A percentile compares a stretch with the other conserved stretches of the same genome.
Conservation (phyloP, 1,284 basidiomycete species). For the Leccinum pachyderme region DNA sequence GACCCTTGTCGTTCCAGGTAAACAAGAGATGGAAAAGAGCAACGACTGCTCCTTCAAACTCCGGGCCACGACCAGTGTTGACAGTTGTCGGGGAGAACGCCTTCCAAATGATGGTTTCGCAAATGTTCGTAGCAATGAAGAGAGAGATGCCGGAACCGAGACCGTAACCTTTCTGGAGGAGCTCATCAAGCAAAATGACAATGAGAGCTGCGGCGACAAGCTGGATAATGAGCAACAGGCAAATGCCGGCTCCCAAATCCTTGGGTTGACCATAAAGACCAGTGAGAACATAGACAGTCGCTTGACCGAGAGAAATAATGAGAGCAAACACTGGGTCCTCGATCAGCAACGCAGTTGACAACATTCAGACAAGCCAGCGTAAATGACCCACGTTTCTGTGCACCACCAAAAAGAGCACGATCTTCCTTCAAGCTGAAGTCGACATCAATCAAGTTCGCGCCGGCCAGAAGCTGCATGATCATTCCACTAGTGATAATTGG, state of each 20-base stretch:
- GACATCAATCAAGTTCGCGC: slow-evolving; percentile 96
- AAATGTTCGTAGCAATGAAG: slow-evolving; percentile 99
- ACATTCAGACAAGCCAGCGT: neutral
- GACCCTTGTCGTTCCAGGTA: slow-evolving; percentile 98
- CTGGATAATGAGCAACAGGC: slow-evolving; percentile 93
- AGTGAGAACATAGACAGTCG: slow-evolving; percentile 95
- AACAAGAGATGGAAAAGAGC: slow-evolving; percentile 97
- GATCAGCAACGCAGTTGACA: slow-evolving; percentile 1
- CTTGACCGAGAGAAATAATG: slow-evolving; percentile 94
- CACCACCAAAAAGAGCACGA: slow-evolving; percentile 91
- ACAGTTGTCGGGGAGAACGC: slow-evolving; percentile 97
- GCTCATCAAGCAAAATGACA: slow-evolving; percentile 97
- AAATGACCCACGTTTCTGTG: slow-evolving; percentile 82
- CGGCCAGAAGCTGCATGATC: slow-evolving; percentile 99
- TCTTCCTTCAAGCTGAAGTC: slow-evolving; percentile 98
- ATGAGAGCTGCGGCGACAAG: slow-evolving; percentile 93
- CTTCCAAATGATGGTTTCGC: slow-evolving; percentile 99
- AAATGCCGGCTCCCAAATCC: slow-evolving; percentile 95
- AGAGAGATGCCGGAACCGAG: slow-evolving; percentile 98
- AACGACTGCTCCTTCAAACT: slow-evolving; percentile 97
- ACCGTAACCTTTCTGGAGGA: slow-evolving; percentile 98
- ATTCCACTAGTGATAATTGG: slow-evolving; percentile 98
- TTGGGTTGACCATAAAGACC: slow-evolving; percentile 95
- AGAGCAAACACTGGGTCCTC: slow-evolving; percentile 82
- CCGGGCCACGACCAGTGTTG: slow-evolving; percentile 97